Base-by-base conservation (phyloP, 2,329 filamentous ascomycete genomes). In the Leptographium lundbergii region DNA sequence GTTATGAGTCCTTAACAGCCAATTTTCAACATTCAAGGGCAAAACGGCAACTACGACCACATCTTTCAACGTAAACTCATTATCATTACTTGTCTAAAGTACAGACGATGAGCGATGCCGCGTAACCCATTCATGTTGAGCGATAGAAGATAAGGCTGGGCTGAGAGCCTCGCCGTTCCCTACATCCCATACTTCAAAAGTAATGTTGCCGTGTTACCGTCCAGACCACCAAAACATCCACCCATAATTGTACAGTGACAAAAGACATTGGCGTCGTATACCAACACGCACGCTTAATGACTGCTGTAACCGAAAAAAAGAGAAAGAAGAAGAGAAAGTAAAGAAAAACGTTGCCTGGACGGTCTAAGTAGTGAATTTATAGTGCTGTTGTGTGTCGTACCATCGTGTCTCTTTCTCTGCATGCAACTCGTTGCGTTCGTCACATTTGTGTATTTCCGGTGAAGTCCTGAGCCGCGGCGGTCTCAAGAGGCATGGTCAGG, bases 401-500 rank as follows among this genome's bases (percentile, higher is more conserved):
- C 51, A 27, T 53, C 55, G 42, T 57, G 25, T n/a, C 22, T 52
- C 25, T 29, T 57, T 27, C 24, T 50, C 24, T 50, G 36, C 39
- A 42, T 48, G 34, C n/a, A 13, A 11, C 34, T 36, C 39, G 55
- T 50, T 19, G 32, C 56, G 57, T 58, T n/a, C 34, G 34, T 57
- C 25, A 57, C 55, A 34, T 34, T 29, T 57, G 56, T 13, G 29
- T 22, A 9, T 11, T 24, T 36, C 27, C 17, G 4, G 6, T 60
- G 47, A 60, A 57, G 22, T 62, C 62, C 7, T 58, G 52, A 6
- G 45, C 42, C 2, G 56, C 9, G 0, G 56, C 42, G 39, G 45
- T 39, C 3, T 63, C 58, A 4, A 71, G 66, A 1, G 79, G 75
- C 39, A 82, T 77, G 2, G 80, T 83, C 17, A 91, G 74, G 64